phyloP scores from a whole-genome alignment of 371 early-diverging fungal genomes.

The Mortierella sp. region DNA sequence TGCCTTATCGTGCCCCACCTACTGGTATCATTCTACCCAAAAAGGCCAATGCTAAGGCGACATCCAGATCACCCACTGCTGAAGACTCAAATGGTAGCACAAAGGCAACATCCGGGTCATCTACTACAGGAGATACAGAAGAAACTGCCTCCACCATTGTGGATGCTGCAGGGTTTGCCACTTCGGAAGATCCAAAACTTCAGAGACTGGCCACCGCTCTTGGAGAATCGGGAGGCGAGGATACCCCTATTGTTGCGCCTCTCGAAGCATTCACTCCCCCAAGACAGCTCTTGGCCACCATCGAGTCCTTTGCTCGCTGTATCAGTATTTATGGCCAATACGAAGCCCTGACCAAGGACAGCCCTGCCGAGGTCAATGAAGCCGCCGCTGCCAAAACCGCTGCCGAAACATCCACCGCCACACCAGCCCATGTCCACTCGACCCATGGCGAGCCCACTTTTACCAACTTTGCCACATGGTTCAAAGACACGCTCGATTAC shows the following conservation, averaged over 20 bases:
- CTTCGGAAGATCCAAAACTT: constrained; percentile 41
- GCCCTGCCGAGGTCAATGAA: constrained; percentile 16
- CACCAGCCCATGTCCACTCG: constrained; percentile 8
- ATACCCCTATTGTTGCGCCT: constrained; percentile 39
- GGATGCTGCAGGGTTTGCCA: constrained; percentile 15
- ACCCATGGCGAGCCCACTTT: constrained; percentile 62
- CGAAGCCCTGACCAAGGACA: constrained; percentile 28
- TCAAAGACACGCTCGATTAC: constrained; percentile 67
- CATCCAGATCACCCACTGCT: too few species aligned
- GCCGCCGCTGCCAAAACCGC: constrained; percentile 11
- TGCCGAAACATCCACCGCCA: constrained; percentile 32
- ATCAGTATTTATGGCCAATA: constrained; percentile 52
- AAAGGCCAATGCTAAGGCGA: neutral
- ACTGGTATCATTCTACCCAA: constrained; percentile 43
- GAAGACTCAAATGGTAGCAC: too few species aligned
- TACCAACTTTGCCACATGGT: constrained; percentile 63
- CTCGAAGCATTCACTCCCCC: constrained; percentile 49
- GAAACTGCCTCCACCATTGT: constrained; percentile 18
- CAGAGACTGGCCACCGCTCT: constrained; percentile 17
- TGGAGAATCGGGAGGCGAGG: constrained; percentile 18
- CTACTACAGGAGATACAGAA: neutral
- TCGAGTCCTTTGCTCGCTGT: constrained; percentile 37
- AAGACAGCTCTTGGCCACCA: constrained; percentile 16
- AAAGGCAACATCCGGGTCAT: too few species aligned
- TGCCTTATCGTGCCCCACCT: constrained; percentile 42